Evolutionary conservation across 2,329 filamentous ascomycete genomes (phyloP), one percentile per base, ranked within the genome.

Genomic region (Allantophomopsis lycopodina): DNA sequence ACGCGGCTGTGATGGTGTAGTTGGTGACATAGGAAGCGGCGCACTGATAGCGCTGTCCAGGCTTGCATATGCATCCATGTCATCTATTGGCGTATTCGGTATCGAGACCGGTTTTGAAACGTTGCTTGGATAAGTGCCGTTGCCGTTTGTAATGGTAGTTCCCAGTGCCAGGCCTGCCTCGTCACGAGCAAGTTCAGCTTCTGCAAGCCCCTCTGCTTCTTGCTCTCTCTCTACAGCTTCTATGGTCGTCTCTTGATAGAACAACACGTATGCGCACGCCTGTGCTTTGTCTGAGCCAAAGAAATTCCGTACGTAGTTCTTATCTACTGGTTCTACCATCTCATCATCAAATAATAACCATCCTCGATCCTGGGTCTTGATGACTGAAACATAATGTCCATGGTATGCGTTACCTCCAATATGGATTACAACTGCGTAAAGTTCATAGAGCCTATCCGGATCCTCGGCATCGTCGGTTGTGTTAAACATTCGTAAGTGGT

Each of bases 321-420:
- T 95, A 59, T 95, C 87, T 5, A 98, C 91, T 0, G 91, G 91
- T 58, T 98, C 91, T 4, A 98, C 91, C 76, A 96, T 87, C 62
- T 98, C 91, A 53, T 98, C 91, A 50, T 98, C 91, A 51, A 98
- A 98, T 5, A 98, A 64, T 33, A 98, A 65, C 91, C 91, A 98
- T 20, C 91, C 91, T 39, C 85, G 77, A 55, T 96, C 91, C 54
- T 93, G 80, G 1, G 91, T 96, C 62, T 98, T 98, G 65, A 98
- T 88, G 40, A 98, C 91, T 5, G 88, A 87, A 23, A 98, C 87
- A 51, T 98, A 98, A 58, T 98, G 91, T 4, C 91, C 91, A 55
- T 98, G 91, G 54, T 95, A 95, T 4, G 91, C 89, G 16, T 94
- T 93, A 37, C 87, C 87, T 39, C 91, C 91, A 46, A 98, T 96